These are phyloP conservation scores for Collybia nuda DNA, from an alignment of 768 basidiomycete genomes.

Conservation along the genomic window DNA sequence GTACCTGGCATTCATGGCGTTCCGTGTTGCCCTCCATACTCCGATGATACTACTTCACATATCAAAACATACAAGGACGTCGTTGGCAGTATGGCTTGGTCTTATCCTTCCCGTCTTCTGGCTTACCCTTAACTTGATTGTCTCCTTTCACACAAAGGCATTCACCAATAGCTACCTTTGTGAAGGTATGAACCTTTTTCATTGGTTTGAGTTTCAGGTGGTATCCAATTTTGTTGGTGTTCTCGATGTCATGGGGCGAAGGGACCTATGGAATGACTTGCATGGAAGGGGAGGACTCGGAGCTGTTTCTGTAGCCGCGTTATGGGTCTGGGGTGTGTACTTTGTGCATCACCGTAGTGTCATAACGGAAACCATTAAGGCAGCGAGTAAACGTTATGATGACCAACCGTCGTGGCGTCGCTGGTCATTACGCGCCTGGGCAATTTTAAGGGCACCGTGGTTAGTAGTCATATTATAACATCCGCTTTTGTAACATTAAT, in stretches of 20 bases:
- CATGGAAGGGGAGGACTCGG: conserved; percentile 15
- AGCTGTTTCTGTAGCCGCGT: conserved; percentile 3
- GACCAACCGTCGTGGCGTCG: not conserved
- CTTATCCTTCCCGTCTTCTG: conserved; percentile 1
- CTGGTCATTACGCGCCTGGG: not conserved
- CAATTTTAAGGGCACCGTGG: conserved; percentile 6
- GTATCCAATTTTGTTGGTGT: conserved; percentile 18
- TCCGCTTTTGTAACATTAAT: too few species aligned
- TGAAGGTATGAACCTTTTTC: conserved; percentile 7
- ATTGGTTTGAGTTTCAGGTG: conserved; percentile 13
- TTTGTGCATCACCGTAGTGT: conserved; percentile 8
- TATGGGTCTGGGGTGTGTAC: conserved; percentile 19
- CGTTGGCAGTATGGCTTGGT: conserved; percentile 8
- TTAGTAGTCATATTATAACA: not conserved
- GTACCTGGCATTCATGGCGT: conserved; percentile 10
- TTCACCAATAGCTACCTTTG: conserved; percentile 14
- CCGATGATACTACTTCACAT: not conserved
- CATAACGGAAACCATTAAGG: not conserved
- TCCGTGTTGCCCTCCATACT: not conserved
- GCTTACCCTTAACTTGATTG: conserved; percentile 1
- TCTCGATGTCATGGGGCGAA: conserved; percentile 17
- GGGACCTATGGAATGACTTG: conserved; percentile 16
- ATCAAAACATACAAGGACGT: not conserved
- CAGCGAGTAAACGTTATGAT: not conserved
- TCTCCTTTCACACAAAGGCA: conserved; percentile 11